A percentile compares a stretch with the other conserved stretches of the same genome.
phyloP scores from a whole-genome alignment of 2,329 filamentous ascomycete genomes.

The Ceratocystis huliohia region DNA sequence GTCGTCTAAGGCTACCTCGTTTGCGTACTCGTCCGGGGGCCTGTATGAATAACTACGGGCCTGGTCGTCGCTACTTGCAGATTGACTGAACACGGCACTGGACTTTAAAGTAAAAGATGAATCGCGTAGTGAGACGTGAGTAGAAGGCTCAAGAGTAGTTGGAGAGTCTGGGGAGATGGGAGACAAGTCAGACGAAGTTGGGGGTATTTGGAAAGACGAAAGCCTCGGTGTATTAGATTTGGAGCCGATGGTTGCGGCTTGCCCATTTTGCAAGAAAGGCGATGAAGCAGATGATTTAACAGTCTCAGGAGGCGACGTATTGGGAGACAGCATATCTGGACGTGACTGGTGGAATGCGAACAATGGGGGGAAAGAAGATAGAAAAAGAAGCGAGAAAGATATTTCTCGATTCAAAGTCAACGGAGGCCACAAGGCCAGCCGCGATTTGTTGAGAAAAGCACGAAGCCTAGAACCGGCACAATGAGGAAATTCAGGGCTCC shows the following conservation, averaged over 20 bases:
- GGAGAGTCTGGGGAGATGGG: neutral
- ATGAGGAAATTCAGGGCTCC: neutral
- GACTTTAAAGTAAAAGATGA: slow-evolving; percentile 20
- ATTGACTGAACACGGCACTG: slow-evolving; percentile 23
- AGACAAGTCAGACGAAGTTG: neutral
- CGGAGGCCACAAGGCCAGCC: slow-evolving; percentile 12
- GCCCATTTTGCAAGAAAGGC: neutral
- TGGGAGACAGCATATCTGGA: slow-evolving; percentile 4
- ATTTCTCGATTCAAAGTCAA: neutral
- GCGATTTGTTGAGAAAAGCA: slow-evolving; percentile 1
- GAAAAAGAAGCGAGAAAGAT: neutral
- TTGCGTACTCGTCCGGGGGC: neutral
- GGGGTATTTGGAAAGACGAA: neutral
- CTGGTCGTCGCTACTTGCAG: neutral
- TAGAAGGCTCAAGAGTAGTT: neutral
- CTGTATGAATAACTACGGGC: too few species aligned
- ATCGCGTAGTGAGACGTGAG: neutral
- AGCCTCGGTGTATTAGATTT: neutral
- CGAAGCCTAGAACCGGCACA: neutral
- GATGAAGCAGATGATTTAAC: slow-evolving; percentile 2
- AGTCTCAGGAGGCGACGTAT: slow-evolving; percentile 1
- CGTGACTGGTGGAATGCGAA: neutral
- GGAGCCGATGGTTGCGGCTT: neutral
- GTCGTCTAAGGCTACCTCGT: neutral
- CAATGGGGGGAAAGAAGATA: neutral